A percentile compares a stretch with the other conserved stretches of the same genome.
These are phyloP conservation scores for Anisodus tanguticus DNA, from an alignment of 257 asterid species.

Conservation along the genomic window DNA sequence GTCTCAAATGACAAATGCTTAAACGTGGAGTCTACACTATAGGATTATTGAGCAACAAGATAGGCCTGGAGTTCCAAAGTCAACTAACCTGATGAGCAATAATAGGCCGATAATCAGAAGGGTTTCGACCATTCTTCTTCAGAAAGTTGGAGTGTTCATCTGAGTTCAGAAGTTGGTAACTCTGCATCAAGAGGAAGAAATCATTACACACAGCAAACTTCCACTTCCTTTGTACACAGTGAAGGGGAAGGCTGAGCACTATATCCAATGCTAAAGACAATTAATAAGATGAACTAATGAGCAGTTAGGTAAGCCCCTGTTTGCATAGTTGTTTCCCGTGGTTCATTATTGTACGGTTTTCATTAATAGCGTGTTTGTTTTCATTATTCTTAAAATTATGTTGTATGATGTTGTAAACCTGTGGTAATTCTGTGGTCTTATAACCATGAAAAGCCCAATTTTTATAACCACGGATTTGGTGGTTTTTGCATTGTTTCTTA, in stretches of 20 bases:
- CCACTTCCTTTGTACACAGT: neutral
- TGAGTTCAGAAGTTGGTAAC: slow-evolving; percentile 79
- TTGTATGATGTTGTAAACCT: no score
- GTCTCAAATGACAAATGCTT: neutral
- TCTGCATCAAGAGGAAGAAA: slow-evolving; percentile 43
- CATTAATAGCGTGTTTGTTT: no score
- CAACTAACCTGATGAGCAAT: slow-evolving; percentile 79
- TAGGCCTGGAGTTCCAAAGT: neutral
- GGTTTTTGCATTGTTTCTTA: no score
- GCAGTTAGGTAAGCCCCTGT: neutral
- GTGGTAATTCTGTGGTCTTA: no score
- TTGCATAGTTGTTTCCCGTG: no score
- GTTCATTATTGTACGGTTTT: no score
- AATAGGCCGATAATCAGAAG: slow-evolving; percentile 84
- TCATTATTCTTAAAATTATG: no score
- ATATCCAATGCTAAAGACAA: neutral
- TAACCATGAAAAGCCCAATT: no score
- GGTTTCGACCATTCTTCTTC: slow-evolving; percentile 59
- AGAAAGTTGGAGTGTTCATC: slow-evolving; percentile 75
- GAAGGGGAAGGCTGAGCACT: neutral
- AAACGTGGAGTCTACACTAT: neutral
- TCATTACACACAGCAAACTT: neutral
- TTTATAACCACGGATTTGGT: no score
- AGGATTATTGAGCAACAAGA: slow-evolving; percentile 7
- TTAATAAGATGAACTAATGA: neutral